phyloP scores from a whole-genome alignment of 2,329 filamentous ascomycete genomes.

The Neospermospora avenae region DNA sequence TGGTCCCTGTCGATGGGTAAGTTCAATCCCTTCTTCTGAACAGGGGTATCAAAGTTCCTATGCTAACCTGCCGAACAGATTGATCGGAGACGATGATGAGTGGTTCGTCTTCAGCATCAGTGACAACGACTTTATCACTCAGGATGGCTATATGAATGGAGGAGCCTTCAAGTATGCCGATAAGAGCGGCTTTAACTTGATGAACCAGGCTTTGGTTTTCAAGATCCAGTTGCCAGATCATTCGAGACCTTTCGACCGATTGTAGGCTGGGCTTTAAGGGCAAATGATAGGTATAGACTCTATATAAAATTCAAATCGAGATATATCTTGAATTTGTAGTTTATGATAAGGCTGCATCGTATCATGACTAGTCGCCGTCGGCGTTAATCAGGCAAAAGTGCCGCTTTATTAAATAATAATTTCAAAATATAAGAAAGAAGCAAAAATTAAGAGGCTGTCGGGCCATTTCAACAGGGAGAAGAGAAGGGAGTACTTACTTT shows the following conservation, averaged over 20 bases:
- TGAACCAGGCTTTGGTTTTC: constrained; percentile 60
- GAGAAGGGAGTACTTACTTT: not conserved
- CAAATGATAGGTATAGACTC: not conserved
- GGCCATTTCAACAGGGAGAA: not conserved
- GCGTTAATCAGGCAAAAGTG: not conserved
- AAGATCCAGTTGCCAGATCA: constrained; percentile 29
- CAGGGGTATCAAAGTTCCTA: not conserved
- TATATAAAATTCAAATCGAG: not conserved
- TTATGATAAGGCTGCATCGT: not conserved
- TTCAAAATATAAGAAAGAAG: not conserved
- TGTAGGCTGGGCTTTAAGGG: no score
- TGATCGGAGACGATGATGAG: constrained; percentile 48
- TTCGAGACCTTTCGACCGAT: constrained; percentile 22
- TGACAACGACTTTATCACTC: constrained; percentile 75
- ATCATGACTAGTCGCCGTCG: not conserved
- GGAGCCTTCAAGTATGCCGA: constrained; percentile 54
- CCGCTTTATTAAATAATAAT: not conserved
- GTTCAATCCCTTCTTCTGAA: not conserved
- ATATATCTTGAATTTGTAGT: not conserved
- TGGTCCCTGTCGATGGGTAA: constrained; percentile 54
- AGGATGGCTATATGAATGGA: constrained; percentile 56
- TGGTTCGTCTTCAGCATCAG: constrained; percentile 66
- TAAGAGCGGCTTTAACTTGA: constrained; percentile 50
- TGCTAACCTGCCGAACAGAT: not conserved
- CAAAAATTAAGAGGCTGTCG: not conserved